Conservation (phyloP, 352 stramenopile species). For the Globisporangium spinosum region DNA sequence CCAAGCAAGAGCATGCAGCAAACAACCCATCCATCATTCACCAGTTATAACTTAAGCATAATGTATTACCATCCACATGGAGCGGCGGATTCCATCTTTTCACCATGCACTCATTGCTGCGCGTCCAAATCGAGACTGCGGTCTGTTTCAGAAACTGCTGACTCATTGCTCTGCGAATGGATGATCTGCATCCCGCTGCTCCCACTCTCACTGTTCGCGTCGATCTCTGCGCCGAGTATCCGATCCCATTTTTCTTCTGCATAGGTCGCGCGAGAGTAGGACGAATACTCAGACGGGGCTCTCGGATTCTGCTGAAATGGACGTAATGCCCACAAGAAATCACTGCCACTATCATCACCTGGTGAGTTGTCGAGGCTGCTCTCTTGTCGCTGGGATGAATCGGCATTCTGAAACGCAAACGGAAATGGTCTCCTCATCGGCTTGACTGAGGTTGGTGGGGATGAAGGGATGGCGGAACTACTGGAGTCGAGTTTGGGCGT, state of each 20-base stretch:
- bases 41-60: slow-evolving; percentile 17
- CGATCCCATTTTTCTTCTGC: slow-evolving; percentile 77
- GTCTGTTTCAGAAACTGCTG: slow-evolving; percentile 3
- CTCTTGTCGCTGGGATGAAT: neutral
- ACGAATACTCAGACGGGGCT: slow-evolving; percentile 14
- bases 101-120: neutral
- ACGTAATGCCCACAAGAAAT: slow-evolving; percentile 13
- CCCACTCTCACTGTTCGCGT: slow-evolving; percentile 12
- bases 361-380: neutral
- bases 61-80: slow-evolving; percentile 12
- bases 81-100: slow-evolving; percentile 1
- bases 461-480: neutral
- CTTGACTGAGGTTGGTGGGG: neutral
- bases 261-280: slow-evolving; percentile 26
- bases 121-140: slow-evolving; percentile 5
- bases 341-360: slow-evolving; percentile 13
- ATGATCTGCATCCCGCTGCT: slow-evolving; percentile 11
- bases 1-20: neutral
- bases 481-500: neutral
- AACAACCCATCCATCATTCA: neutral
- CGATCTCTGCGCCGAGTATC: slow-evolving; percentile 47
- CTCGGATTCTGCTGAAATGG: slow-evolving; percentile 15
- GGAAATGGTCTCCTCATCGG: slow-evolving; percentile 14
- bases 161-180: slow-evolving; percentile 11
- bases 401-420: slow-evolving; percentile 7